phyloP scores from a whole-genome alignment of 83 land plant species.

The Diphasiastrum complanatum region DNA sequence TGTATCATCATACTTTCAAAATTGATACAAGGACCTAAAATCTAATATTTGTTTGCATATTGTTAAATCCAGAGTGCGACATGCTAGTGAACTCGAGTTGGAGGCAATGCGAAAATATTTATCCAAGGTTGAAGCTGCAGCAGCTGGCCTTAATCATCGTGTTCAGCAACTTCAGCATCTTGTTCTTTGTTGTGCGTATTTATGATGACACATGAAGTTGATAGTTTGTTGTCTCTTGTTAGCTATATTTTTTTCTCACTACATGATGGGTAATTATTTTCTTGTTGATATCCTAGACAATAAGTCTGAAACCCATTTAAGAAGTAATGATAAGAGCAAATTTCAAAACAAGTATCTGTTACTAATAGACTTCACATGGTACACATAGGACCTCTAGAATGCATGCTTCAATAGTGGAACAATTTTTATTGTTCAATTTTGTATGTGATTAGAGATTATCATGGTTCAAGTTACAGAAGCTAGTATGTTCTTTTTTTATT shows the following conservation, averaged over 20 bases:
- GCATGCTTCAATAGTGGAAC: too few relatives aligned
- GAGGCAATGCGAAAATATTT: slow-evolving; percentile 29
- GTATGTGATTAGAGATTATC: too few relatives aligned
- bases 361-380: too few relatives aligned
- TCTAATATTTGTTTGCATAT: too few relatives aligned
- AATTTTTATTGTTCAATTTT: too few relatives aligned
- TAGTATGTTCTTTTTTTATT: too few relatives aligned
- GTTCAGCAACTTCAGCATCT: slow-evolving; percentile 34
- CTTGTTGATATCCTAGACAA: too few relatives aligned
- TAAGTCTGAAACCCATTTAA: slow-evolving; percentile 4
- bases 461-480: too few relatives aligned
- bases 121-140: slow-evolving; percentile 33
- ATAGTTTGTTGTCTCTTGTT: neutral
- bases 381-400: too few relatives aligned
- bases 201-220: neutral
- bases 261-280: neutral
- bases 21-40: too few relatives aligned
- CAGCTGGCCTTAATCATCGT: slow-evolving; percentile 31
- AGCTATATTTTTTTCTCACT: neutral
- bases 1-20: too few relatives aligned
- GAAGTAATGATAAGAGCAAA: neutral
- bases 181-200: slow-evolving; percentile 22
- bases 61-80: slow-evolving; percentile 32
- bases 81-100: slow-evolving; percentile 26
- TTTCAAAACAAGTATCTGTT: neutral